These are phyloP conservation scores for Limnanthes douglasii DNA, from an alignment of 345 rosid genomes.

Conservation along the genomic window DNA sequence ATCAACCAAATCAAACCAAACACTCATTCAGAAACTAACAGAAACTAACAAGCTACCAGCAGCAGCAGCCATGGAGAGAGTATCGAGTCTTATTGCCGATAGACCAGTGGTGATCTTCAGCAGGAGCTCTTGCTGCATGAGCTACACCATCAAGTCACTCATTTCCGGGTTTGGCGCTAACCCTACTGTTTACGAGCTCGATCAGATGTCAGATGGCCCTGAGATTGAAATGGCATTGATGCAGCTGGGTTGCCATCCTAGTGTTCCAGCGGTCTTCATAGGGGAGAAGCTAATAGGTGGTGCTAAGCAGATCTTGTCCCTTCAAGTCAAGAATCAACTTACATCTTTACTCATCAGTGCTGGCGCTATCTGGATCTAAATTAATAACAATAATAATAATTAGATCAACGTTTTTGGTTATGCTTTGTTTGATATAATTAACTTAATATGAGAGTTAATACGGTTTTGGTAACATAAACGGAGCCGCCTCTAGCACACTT, in stretches of 20 bases:
- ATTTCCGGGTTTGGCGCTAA: conserved; percentile 68
- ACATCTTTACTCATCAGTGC: conserved; percentile 17
- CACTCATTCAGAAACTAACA: no score
- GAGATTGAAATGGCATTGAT: conserved; percentile 41
- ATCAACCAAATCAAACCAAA: no score
- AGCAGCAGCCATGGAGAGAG: conserved; percentile 19
- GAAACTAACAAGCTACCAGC: no score
- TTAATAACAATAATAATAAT: background rate
- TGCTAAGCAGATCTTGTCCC: conserved; percentile 48
- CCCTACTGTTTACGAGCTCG: conserved; percentile 57
- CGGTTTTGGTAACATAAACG: no score
- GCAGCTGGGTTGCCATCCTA: conserved; percentile 45
- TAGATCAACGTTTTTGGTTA: conserved; percentile 2
- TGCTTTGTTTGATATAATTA: no score
- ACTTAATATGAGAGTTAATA: no score
- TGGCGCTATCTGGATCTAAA: conserved; percentile 23
- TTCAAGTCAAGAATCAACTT: conserved; percentile 22
- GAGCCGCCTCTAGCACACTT: no score
- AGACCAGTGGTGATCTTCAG: conserved; percentile 84
- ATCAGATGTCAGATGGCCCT: conserved; percentile 36
- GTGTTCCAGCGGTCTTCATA: conserved; percentile 73
- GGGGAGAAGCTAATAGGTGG: conserved; percentile 64
- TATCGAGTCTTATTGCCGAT: conserved; percentile 38
- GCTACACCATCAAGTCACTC: conserved; percentile 50
- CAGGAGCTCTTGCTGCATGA: conserved; percentile 66